phyloP scores from a whole-genome alignment of 2,329 filamentous ascomycete genomes.

The Talaromyces sp. region DNA sequence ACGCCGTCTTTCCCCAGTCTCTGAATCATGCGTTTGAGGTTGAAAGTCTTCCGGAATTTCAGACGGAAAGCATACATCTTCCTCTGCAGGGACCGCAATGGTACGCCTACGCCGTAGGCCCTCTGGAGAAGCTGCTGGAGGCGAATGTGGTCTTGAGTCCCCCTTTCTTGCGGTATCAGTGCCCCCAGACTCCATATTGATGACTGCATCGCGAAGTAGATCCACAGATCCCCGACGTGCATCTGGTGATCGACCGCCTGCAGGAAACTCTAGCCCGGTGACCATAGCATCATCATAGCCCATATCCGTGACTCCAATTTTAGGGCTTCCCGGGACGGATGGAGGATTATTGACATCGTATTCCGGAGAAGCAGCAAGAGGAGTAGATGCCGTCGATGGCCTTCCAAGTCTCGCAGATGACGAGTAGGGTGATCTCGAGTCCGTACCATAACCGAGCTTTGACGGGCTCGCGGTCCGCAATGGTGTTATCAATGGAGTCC shows the following conservation, averaged over 20 bases:
- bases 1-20: conserved; percentile 44
- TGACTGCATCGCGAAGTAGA: conserved; percentile 39
- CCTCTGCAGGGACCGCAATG: conserved; percentile 64
- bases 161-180: conserved; percentile 1
- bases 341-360: conserved; percentile 66
- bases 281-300: conserved; percentile 54
- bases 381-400: conserved; percentile 30
- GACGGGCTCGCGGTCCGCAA: conserved; percentile 33
- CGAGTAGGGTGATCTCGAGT: conserved; percentile 27
- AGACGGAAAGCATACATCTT: conserved; percentile 89
- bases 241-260: conserved; percentile 34
- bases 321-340: conserved; percentile 59
- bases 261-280: conserved; percentile 41
- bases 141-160: conserved; percentile 37
- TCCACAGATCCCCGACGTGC: conserved; percentile 31
- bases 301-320: conserved; percentile 50
- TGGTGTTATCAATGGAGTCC: conserved; percentile 52
- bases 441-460: conserved; percentile 32
- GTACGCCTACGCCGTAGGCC: conserved; percentile 52
- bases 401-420: conserved; percentile 24
- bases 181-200: conserved; percentile 41
- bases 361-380: conserved; percentile 30
- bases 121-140: conserved; percentile 35
- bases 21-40: conserved; percentile 47
- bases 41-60: conserved; percentile 74